Evolutionary conservation across 768 basidiomycete species (phyloP), one percentile per base, ranked within the genome.

Genomic region (Tylopilus sp.): DNA sequence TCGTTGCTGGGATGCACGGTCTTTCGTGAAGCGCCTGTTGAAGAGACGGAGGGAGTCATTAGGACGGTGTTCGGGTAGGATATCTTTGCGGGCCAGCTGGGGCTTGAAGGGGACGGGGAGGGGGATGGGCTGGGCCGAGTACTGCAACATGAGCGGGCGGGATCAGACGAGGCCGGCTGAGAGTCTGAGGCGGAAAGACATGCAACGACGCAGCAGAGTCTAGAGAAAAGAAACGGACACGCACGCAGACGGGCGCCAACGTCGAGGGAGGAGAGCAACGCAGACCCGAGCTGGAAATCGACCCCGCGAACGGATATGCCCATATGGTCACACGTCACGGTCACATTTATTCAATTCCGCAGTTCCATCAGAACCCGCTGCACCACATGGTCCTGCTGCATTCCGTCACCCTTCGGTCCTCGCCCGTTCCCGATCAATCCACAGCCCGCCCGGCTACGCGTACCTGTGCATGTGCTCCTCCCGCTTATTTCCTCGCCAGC

Each of bases 81-180:
- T 71, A 63, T 69, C 67, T 69, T 65, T 69, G 58, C 69, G 67
- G 36, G 60, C 45, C 1, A 59, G 22, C 17, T 65, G 63, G 19
- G 62, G 37, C 42, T 58, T 69, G 58, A 69, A 71, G 19, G 70
- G 26, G 42, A 71, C 61, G 57, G 69, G 64, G 19, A 71, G 68
- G 41, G 69, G 55, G 12, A 69, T 69, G 29, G 69, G 68, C 48
- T 70, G 68, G 3, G 70, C 70, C 21, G 68, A 70, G 9, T 80
- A 81, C 73, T 83, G 82, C 79, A 84, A 80, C 83, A 85, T 85
- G 71, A 69, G 76, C 58, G 42, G 50, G 56, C 58, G 63, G 65
- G 71, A 74, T 77, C 80, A 81, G 81, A 80, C 80, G 73, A 78
- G 82, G 78, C 81, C 66, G 59, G 66, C 66, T 64, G 64, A 54